phyloP scores from a whole-genome alignment of 2,329 filamentous ascomycete genomes.

The Aspergillus floridensis region DNA sequence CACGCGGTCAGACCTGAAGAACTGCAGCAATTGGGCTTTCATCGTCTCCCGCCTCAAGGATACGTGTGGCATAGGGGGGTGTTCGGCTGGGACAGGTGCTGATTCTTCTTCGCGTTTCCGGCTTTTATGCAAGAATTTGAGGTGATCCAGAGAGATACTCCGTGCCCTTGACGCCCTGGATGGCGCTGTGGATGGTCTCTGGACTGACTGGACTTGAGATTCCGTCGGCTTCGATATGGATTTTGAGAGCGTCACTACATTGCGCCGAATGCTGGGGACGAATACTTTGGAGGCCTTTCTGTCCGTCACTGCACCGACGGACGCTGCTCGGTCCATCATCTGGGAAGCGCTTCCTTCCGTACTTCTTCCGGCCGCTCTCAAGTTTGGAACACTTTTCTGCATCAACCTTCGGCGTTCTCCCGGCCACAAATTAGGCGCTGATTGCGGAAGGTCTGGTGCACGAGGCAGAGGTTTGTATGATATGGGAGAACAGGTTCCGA shows the following conservation, averaged over 20 bases:
- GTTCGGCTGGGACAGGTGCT: conserved; percentile 9
- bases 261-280: conserved; percentile 19
- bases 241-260: conserved; percentile 18
- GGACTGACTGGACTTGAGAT: conserved; percentile 6
- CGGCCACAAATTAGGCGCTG: conserved; percentile 13
- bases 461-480: conserved; percentile 33
- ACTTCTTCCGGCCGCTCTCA: conserved; percentile 13
- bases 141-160: conserved; percentile 28
- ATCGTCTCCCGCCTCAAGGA: conserved; percentile 25
- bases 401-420: conserved; percentile 10
- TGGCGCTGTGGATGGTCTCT: conserved; percentile 29
- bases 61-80: conserved; percentile 7
- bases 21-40: conserved; percentile 33
- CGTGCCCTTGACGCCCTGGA: conserved; percentile 23
- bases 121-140: conserved; percentile 21
- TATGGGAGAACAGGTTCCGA: conserved; percentile 1
- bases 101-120: conserved; percentile 19
- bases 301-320: conserved; percentile 21
- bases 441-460: conserved; percentile 21
- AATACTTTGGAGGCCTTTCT: conserved; percentile 11
- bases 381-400: conserved; percentile 19
- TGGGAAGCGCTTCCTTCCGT: conserved; percentile 14
- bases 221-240: conserved; percentile 20
- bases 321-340: conserved; percentile 21
- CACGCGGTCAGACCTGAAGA: conserved; percentile 35